Evolutionary conservation across 176 grass and related monocot species (phyloP), one percentile per base, ranked within the genome.

Genomic region (Panicum miliaceum): DNA sequence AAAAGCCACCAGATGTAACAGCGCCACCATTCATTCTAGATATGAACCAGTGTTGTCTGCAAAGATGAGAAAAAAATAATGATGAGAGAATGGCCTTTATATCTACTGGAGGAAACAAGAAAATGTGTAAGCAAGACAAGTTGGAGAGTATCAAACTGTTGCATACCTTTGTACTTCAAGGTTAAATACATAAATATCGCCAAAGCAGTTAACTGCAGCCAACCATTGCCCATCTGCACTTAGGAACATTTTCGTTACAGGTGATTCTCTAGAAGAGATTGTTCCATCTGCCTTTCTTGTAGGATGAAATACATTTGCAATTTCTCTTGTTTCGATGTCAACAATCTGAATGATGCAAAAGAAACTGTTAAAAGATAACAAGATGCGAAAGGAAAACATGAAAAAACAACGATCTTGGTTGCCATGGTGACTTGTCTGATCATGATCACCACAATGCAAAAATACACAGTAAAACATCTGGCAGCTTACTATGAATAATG

Each of bases 41-140:
- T 90, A 96, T 81, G 47, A 94, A 96, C 96, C 96, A 99, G 79
- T 99, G 96, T 76, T 96, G 96, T 86, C 96, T 99, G 86, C 42
- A 82, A 82, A 86, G 48, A 59, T 40, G 5, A 57, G 50, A 20
- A 35, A 15, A 25, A 84, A 57, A 60, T 29, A 77, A 36, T 22
- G 5, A 53, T 54, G 41, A 48, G 38, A 67, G 19, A 41, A 38
- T 37, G 7, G 7, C 13, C 7, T 18, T 53, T 50, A 45, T 22
- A 57, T 38, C 32, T 19, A 85, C 12, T 64, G 26, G 19, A 59
- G 22, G 2, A 48, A 62, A 48, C 6, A 37, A 14, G 18, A 66
- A 11, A 63, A 75, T 5, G n/a, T 0, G 4, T n/a, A 46, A 51
- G 57, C 12, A 7, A 41, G 62, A 38, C 22, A 18, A 69, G 12